Evolutionary conservation across 257 asterid species (phyloP).

Genomic region (Jaltomata sinuosa): DNA sequence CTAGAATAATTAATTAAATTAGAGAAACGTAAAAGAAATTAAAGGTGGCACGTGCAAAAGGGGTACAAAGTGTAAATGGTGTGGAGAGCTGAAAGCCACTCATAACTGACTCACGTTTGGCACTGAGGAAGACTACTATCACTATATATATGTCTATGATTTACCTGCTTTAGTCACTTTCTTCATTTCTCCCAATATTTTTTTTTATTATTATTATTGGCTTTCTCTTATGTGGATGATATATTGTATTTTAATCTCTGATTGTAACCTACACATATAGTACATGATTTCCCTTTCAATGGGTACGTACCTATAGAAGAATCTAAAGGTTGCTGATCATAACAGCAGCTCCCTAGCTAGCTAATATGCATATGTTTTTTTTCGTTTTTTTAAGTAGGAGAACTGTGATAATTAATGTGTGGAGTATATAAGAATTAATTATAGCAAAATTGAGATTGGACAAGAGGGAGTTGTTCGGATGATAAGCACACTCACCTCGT

Average conservation of each 20-base stretch:
- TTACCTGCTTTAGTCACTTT: neutral
- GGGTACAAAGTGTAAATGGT: constrained; percentile 1
- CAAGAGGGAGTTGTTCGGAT: too few relatives aligned
- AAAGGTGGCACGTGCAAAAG: constrained; percentile 30
- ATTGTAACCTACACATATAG: neutral
- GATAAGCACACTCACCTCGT: too few relatives aligned
- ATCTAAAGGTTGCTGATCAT: neutral
- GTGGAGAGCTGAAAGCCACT: constrained; percentile 38
- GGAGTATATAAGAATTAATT: neutral
- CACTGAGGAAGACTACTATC: neutral
- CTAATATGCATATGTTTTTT: neutral
- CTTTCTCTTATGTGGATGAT: neutral
- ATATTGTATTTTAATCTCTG: neutral
- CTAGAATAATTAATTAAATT: too few relatives aligned
- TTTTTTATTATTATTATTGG: constrained; percentile 4
- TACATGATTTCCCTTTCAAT: neutral
- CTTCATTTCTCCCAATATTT: neutral
- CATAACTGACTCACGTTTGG: constrained; percentile 45
- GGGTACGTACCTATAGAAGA: neutral
- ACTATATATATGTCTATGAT: neutral
- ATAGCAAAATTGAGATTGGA: too few relatives aligned
- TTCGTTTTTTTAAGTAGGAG: neutral
- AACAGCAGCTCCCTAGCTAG: neutral
- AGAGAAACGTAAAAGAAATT: too few relatives aligned
- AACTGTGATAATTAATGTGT: neutral